Evolutionary conservation across 768 basidiomycete genomes (phyloP), one percentile per base, ranked within the genome.

Genomic region (Phlebiopsis flavidoalba): DNA sequence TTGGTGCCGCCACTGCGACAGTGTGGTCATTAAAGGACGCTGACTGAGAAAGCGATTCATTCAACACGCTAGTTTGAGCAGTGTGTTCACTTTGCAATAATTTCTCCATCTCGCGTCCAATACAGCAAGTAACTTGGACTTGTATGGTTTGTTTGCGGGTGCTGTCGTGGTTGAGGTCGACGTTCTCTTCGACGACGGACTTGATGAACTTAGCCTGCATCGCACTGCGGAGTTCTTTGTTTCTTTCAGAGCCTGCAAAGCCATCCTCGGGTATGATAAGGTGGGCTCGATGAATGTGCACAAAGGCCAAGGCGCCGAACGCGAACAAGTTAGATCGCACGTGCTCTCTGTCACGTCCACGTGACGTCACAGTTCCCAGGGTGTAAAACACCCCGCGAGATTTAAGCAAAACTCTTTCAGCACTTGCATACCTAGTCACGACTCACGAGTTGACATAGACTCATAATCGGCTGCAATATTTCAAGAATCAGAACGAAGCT

Each of bases 91-190:
- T 24, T 10, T 51, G 54, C 50, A 63, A 61, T 54, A 43, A 2
- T 3, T 43, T 43, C 40, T 64, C 61, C 17, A 67, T 57, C 51
- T 63, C 11, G 63, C 64, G 53, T 70, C 69, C 17, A 70, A 56
- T 0, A 64, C 59, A 4, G 66, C 65, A 2, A 70, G 61, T 4
- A 70, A 50, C 49, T 59, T 67, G 3, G 69, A 68, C n/a, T 58
- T 63, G 26, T 45, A 52, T 11, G 58, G 35, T 26, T 60, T 36
- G n/a, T 55, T 55, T 36, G 15, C 58, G 49, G 37, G 48, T 40
- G 24, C 43, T 45, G 21, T 48, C 14, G 8, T 31, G 19, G 40
- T 21, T 5, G 54, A n/a, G n/a, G 40, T 4, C 11, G 37, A 26
- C 17, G 37, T 15, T 11, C 11, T 19, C 33, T 31, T 15, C 0